phyloP scores from a whole-genome alignment of 2,329 filamentous ascomycete species.

The Alternaria sp. region DNA sequence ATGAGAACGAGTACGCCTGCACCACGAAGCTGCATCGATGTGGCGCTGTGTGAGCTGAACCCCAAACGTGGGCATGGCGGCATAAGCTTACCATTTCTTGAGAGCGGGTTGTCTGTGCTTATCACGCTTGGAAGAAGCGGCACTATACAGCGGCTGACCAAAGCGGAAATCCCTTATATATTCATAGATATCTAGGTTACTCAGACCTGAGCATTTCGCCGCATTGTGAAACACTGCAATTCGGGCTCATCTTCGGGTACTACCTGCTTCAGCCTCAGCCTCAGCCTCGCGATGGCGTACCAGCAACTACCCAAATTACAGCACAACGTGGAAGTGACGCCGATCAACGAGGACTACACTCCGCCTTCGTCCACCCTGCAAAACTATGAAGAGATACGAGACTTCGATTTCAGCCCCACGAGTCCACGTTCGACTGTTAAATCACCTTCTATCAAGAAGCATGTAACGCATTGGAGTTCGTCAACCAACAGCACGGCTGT shows the following conservation, averaged over 20 bases:
- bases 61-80: neutral
- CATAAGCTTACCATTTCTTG: constrained; percentile 1
- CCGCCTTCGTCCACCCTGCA: constrained; percentile 4
- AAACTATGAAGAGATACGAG: constrained; percentile 4
- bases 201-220: neutral
- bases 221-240: neutral
- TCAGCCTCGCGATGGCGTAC: constrained; percentile 5
- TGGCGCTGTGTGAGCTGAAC: neutral
- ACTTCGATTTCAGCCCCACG: constrained; percentile 10
- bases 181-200: neutral
- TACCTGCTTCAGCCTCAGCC: neutral
- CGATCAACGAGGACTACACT: constrained; percentile 1
- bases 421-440: constrained; percentile 4
- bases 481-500: constrained; percentile 12
- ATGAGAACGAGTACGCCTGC: neutral
- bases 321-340: constrained; percentile 3
- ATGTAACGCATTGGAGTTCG: constrained; percentile 10
- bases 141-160: neutral
- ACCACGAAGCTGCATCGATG: neutral
- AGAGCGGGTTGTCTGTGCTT: constrained; percentile 1
- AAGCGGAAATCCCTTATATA: neutral
- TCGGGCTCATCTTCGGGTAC: neutral
- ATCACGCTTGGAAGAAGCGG: neutral
- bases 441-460: constrained; percentile 9
- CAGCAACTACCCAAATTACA: constrained; percentile 10